Base-by-base conservation (phyloP, 2,329 filamentous ascomycete genomes). In the Lecanicillium sp. region DNA sequence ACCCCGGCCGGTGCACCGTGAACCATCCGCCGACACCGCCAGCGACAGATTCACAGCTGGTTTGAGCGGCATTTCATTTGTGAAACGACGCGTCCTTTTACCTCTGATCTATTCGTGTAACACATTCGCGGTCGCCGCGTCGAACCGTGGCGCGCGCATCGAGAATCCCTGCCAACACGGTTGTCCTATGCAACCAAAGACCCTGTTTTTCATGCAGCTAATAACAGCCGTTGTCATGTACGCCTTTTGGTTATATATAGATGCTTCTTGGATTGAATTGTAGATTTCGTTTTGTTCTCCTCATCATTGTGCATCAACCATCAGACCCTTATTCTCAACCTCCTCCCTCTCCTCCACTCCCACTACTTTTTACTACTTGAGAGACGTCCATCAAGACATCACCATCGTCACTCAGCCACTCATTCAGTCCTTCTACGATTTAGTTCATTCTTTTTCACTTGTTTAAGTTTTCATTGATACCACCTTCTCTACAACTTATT, bases 101-200 rank as follows among this genome's bases (percentile, higher is more conserved):
- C 36, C n/a, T 32, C 32, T 35, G 19, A 27, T 20, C 6, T 24
- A 20, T 17, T 47, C 20, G 10, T 39, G 36, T 39, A 47, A 47
- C 44, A 36, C 44, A 36, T 35, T 47, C 44, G 44, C 44, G 44
- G 26, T 33, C 35, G 44, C 33, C 35, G 32, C 35, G 44, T 46
- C 44, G n/a, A 33, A 40, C 26, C 44, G 44, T 47, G 44, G 39
- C 27, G 26, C 44, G 36, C 44, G 44, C 27, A 24, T 23, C 27
- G 15, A 40, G n/a, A n/a, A n/a, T n/a, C n/a, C n/a, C n/a, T n/a
- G n/a, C n/a, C n/a, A n/a, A n/a, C n/a, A n/a, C 26, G 36, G 44
- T 40, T 40, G 44, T 47, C 44, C 27, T 27, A 47, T 33, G 44
- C 36, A 40, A 27, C 36, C 27, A 20, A n/a, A 9, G 36, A 33